These are phyloP conservation scores for Cercospora janseana DNA, from an alignment of 2,329 filamentous ascomycete genomes.

Conservation along the genomic window DNA sequence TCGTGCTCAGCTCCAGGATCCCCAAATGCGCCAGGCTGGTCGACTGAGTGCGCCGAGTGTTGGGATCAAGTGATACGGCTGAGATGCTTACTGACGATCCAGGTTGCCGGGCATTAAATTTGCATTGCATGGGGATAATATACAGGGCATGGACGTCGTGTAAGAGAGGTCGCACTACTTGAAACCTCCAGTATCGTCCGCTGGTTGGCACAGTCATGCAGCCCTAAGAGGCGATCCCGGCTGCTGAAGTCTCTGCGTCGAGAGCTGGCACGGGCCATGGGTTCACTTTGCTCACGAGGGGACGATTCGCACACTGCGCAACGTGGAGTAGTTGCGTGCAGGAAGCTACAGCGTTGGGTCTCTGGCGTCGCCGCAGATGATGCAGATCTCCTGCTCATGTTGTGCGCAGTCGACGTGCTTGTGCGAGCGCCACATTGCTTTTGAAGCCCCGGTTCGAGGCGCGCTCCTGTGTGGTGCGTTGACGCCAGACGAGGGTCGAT, in stretches of 20 bases:
- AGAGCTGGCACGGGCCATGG: conserved; percentile 31
- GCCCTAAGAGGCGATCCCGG: too few species aligned
- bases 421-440: conserved; percentile 16
- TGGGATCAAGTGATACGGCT: conserved; percentile 9
- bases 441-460: conserved; percentile 12
- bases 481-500: conserved; percentile 13
- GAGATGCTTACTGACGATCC: conserved; percentile 13
- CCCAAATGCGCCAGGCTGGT: too few species aligned
- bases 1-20: neutral
- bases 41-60: neutral
- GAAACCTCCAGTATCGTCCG: too few species aligned
- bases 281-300: conserved; percentile 23
- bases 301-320: conserved; percentile 18
- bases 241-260: neutral
- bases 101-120: conserved; percentile 12
- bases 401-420: conserved; percentile 14
- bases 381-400: conserved; percentile 22
- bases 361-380: conserved; percentile 11
- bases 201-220: too few species aligned
- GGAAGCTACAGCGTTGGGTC: neutral
- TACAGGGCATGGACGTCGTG: neutral
- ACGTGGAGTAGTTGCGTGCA: conserved; percentile 30
- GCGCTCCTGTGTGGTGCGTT: conserved; percentile 3
- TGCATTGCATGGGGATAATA: neutral
- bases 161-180: neutral